Base-by-base conservation (phyloP, 805 yeast genomes). In the Candida alai region DNA sequence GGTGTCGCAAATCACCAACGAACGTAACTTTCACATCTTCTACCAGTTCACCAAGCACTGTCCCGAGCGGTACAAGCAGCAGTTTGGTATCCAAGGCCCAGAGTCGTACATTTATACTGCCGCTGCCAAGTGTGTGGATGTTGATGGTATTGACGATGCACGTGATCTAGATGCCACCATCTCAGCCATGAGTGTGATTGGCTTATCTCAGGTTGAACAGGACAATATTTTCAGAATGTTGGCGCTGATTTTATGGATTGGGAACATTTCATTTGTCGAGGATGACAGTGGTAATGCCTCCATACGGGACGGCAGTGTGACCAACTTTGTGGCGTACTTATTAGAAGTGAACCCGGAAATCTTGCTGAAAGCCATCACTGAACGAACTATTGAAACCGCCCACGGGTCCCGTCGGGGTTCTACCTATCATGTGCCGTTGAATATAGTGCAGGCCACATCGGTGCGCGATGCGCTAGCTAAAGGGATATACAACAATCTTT, bases 11-110 rank as follows among this genome's bases (percentile, higher is more conserved):
- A 85, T 88, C 45, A 70, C 77, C 43, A 80, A 84, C 48, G 99
- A 93, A 67, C 76, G 99, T 58, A 93, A 93, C 56, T 93, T 93
- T 68, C 99, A 93, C 58, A 93, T 93, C 37, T 93, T 93, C 56
- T 93, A 93, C 56, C 99, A 93, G 64, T 84, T 85, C 57, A 84
- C 97, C 9, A 93, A 90, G 56, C 85, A 86, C 42, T 95, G 96
- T 2, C 77, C 87, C 10, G 89, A 87, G 24, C 71, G 70, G 37
- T 88, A 90, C 54, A 81, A 95, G 54, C 87, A 84, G 47, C 67
- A 63, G 22, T 89, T 69, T 55, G 99, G 99, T 34, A 79, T 93
- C 39, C 97, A 93, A 60, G 79, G 79, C 21, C 99, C 99, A 1
- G 97, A 93, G 52, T 80, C 89, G 35, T 93, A 93, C 57, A 59